A percentile compares a stretch with the other conserved stretches of the same genome.
Conservation (phyloP, 2,329 filamentous ascomycete species). For the Lithohypha guttulata region DNA sequence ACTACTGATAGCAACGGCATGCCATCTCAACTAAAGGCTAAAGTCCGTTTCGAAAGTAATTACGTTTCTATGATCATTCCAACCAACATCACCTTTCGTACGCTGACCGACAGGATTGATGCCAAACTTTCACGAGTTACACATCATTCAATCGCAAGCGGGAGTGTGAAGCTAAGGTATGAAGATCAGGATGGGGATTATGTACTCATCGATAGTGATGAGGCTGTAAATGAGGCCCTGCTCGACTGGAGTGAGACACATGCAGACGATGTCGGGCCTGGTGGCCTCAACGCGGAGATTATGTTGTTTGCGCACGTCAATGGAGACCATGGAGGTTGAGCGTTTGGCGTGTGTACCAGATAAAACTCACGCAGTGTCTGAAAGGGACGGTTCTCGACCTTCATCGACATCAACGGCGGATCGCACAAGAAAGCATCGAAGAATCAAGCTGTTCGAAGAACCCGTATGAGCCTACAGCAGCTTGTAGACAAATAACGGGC, state of each 20-base stretch:
- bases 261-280: slow-evolving; percentile 45
- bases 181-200: slow-evolving; percentile 86
- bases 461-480: too few species aligned
- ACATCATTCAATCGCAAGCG: slow-evolving; percentile 68
- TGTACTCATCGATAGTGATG: slow-evolving; percentile 87
- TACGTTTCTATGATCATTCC: slow-evolving; percentile 94
- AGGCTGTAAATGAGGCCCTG: slow-evolving; percentile 93
- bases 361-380: too few species aligned
- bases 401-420: too few species aligned
- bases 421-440: too few species aligned
- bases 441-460: too few species aligned
- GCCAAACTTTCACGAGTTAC: slow-evolving; percentile 85
- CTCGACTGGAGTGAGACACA: slow-evolving; percentile 81
- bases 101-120: slow-evolving; percentile 88
- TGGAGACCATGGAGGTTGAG: slow-evolving; percentile 1
- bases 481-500: too few species aligned
- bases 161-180: slow-evolving; percentile 78
- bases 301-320: slow-evolving; percentile 18
- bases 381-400: too few species aligned
- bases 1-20: slow-evolving; percentile 32
- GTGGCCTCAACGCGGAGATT: slow-evolving; percentile 18
- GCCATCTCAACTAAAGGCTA: slow-evolving; percentile 81
- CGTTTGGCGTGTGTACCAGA: neutral
- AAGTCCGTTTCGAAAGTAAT: slow-evolving; percentile 83
- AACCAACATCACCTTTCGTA: slow-evolving; percentile 89